Evolutionary conservation across 257 asterid species (phyloP), one percentile per base, ranked within the genome.

Genomic region (Asclepias syriaca): DNA sequence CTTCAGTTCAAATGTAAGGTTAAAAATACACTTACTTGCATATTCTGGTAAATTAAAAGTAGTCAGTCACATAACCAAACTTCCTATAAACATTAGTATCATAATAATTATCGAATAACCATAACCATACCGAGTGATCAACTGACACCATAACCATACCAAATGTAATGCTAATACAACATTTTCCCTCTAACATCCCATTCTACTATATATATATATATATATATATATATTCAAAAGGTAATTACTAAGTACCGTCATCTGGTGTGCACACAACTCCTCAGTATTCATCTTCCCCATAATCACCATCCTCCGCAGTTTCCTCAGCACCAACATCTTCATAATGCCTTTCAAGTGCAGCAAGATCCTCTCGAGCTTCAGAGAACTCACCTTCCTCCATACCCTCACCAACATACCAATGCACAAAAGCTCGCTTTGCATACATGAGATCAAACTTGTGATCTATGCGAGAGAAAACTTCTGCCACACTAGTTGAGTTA

Each of bases 301-400:
- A 84, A 40, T 73, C 82, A 5, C 58, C 77, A 29, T 80, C 84
- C 18, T 83, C 87, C 19, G 77, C 84, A 6, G 56, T 54, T 18
- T 50, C 82, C 72, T 82, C 81, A 6, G 82, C 79, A 8, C 85
- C 85, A 53, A 84, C 87, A 74, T 84, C 87, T 72, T 81, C 87
- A 45, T 83, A 83, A 51, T 82, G 78, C 84, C 71, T 78, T 78
- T 83, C 83, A n/a, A 83, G 72, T 2, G 83, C 81, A 65, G 83
- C 83, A 54, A 79, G 86, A 64, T 82, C 86, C 70, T 82, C 86
- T 6, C 82, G 68, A 16, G 86, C 82, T 48, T 82, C 84, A 13
- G 86, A 82, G 50, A 82, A 79, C 57, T 82, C 84, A 3, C 86
- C 86, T 69, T 79, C 84, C 68, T 82, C 86, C 86, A 82, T 82